Base-by-base conservation (phyloP, 441 rosid species). In the Bocquillonia castaneifolia region DNA sequence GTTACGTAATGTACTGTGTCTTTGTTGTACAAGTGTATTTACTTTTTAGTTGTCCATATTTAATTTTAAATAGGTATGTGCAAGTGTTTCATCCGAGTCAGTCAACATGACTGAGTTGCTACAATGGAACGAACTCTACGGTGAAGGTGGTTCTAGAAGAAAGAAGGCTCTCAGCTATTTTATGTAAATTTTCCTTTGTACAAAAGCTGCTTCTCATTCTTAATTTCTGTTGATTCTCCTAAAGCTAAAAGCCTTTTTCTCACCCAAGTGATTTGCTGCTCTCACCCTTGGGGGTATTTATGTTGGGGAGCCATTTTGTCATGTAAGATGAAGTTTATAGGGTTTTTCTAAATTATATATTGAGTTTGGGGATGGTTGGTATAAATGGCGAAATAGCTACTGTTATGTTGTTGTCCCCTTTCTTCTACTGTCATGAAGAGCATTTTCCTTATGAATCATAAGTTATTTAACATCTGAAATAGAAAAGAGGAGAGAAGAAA, bases 81-180 rank as follows among this genome's bases (percentile, higher is more conserved):
- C 97, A 6, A 92, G 97, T 59, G 96, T 92, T n/a, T 92, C 97
- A 32, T 85, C 97, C 0, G 92, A 92, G 74, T 92, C 97, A 0
- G 88, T 84, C 29, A 89, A 92, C 84, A 92, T 92, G 96, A 89
- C 86, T 0, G 97, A 92, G 83, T 90, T 92, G 40, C 74, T 79
- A 61, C 97, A 92, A 64, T 92, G 97, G 97, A 92, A 92, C 53
- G 97, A 92, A 80, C 86, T 89, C 3, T 92, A 92, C 4, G 96
- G 97, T 3, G 96, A 89, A 82, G 96, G 97, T 6, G 97, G 96
- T 3, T 92, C 96, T 1, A 86, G 97, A 81, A 89, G 84, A 78
- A 88, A 85, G 85, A 86, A 75, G 80, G 84, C 96, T 23, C 96
- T 92, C 45, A 92, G 96, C 86, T 92, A 92, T 74, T 92, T 89